These are phyloP conservation scores for Xerocomus cyaneibrunnescens DNA, from an alignment of 1,284 basidiomycete genomes.

Conservation along the genomic window DNA sequence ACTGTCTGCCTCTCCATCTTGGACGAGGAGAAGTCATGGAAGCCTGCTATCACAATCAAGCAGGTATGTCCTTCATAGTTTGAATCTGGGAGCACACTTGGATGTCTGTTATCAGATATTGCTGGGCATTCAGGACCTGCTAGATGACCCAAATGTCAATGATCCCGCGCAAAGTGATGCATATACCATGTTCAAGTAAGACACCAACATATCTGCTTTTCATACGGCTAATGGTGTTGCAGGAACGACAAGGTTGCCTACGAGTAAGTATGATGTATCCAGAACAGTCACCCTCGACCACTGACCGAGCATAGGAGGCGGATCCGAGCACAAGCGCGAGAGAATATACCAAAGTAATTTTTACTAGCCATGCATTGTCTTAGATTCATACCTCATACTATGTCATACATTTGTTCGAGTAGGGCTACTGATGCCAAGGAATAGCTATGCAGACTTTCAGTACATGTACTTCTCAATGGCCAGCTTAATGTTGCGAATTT, in stretches of 20 bases:
- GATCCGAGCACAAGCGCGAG: slow-evolving; percentile 80
- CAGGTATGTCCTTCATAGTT: slow-evolving; percentile 57
- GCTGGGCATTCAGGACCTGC: slow-evolving; percentile 91
- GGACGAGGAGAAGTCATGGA: slow-evolving; percentile 99
- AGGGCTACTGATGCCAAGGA: slow-evolving; percentile 6
- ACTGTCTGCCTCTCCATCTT: slow-evolving; percentile 98
- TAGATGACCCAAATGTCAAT: slow-evolving; percentile 92
- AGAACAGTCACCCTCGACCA: not conserved
- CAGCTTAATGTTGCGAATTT: slow-evolving; percentile 88
- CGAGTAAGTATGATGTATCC: slow-evolving; percentile 56
- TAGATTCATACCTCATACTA: slow-evolving; percentile 4
- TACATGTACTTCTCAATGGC: slow-evolving; percentile 74
- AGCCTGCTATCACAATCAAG: slow-evolving; percentile 98
- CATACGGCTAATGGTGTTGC: slow-evolving; percentile 8
- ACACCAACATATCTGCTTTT: slow-evolving; percentile 8
- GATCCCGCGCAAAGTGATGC: slow-evolving; percentile 98
- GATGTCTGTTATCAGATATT: slow-evolving; percentile 64
- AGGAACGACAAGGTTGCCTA: slow-evolving; percentile 91
- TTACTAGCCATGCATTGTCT: not conserved
- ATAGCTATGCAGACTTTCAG: slow-evolving; percentile 13
- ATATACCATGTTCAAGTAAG: slow-evolving; percentile 96
- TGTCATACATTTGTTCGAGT: slow-evolving; percentile 19
- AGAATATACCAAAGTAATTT: slow-evolving; percentile 77
- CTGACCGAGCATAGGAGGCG: slow-evolving; percentile 51
- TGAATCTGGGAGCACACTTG: not conserved